Conservation (phyloP, 495 filamentous ascomycete genomes). For the Aspergillus bridgeri region DNA sequence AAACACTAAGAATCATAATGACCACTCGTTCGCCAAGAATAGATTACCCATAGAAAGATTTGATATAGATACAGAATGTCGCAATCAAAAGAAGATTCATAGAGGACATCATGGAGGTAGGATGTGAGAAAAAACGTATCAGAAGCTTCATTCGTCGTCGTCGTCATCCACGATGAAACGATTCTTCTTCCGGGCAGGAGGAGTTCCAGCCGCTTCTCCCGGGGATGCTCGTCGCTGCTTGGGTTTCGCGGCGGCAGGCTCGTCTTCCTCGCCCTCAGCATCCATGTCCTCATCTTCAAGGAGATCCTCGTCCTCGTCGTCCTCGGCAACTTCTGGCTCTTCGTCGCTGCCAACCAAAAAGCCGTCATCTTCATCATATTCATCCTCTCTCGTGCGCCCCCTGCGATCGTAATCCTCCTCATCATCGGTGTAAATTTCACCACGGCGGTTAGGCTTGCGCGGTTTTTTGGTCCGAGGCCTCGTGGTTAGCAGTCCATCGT, state of each 20-base stretch:
- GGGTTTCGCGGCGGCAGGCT: slow-evolving; percentile 22
- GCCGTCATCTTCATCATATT: slow-evolving; percentile 79
- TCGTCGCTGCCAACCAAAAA: slow-evolving; percentile 75
- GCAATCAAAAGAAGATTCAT: slow-evolving; percentile 5
- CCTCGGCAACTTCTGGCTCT: slow-evolving; percentile 56
- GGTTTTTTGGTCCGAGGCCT: slow-evolving; percentile 41
- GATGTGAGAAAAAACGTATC: neutral
- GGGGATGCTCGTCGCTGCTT: slow-evolving; percentile 22
- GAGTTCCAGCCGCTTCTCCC: slow-evolving; percentile 27
- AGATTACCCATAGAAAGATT: neutral
- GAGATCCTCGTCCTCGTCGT: slow-evolving; percentile 61
- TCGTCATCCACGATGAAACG: slow-evolving; percentile 47
- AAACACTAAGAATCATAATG: neutral
- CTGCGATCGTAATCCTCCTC: slow-evolving; percentile 61
- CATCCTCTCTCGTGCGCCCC: slow-evolving; percentile 64
- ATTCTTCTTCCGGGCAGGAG: slow-evolving; percentile 44
- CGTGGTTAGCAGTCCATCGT: slow-evolving; percentile 47
- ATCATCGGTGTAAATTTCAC: slow-evolving; percentile 55
- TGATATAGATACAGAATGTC: slow-evolving; percentile 8
- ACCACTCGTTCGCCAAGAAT: slow-evolving; percentile 6
- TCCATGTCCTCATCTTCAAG: slow-evolving; percentile 57
- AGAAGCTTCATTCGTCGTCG: slow-evolving; percentile 35
- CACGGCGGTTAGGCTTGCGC: slow-evolving; percentile 42
- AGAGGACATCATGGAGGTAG: neutral
- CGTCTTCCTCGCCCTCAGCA: slow-evolving; percentile 56